A percentile compares a stretch with the other conserved stretches of the same genome.
These are phyloP conservation scores for Aspergillus intermedius DNA, from an alignment of 2,329 filamentous ascomycete genomes.

Conservation along the genomic window DNA sequence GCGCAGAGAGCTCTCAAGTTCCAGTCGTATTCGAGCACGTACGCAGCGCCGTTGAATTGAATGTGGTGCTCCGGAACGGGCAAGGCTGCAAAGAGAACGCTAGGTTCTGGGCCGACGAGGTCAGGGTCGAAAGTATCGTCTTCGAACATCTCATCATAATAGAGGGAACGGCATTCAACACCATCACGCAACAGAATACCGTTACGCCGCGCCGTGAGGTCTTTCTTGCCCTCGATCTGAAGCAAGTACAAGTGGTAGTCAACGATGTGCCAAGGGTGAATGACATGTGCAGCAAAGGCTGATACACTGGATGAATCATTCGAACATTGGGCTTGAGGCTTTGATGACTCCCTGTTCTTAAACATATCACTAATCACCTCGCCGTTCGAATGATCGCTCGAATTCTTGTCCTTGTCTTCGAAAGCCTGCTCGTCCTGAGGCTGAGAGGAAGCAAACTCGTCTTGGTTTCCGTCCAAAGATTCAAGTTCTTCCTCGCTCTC, in stretches of 20 bases:
- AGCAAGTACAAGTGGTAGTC: slow-evolving; percentile 29
- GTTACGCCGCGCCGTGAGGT: slow-evolving; percentile 11
- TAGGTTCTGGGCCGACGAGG: slow-evolving; percentile 9
- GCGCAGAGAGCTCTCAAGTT: slow-evolving; percentile 15
- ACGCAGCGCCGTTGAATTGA: slow-evolving; percentile 13
- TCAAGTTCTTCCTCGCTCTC: not conserved
- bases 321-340: not conserved
- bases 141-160: slow-evolving; percentile 7
- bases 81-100: slow-evolving; percentile 17
- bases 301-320: not conserved
- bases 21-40: slow-evolving; percentile 25
- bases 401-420: slow-evolving; percentile 4
- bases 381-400: not conserved
- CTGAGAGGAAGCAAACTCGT: not conserved
- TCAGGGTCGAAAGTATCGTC: slow-evolving; percentile 4
- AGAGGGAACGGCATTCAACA: slow-evolving; percentile 18
- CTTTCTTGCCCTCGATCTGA: slow-evolving; percentile 16
- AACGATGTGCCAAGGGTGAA: slow-evolving; percentile 25
- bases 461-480: not conserved
- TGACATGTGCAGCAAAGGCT: slow-evolving; percentile 4
- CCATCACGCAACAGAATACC: slow-evolving; percentile 21
- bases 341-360: not conserved
- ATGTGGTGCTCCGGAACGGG: slow-evolving; percentile 16
- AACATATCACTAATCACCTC: not conserved
- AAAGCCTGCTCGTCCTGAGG: not conserved